Evolutionary conservation across 1,284 basidiomycete genomes (phyloP), one percentile per base, ranked within the genome.

Genomic region (Boletus sp.): DNA sequence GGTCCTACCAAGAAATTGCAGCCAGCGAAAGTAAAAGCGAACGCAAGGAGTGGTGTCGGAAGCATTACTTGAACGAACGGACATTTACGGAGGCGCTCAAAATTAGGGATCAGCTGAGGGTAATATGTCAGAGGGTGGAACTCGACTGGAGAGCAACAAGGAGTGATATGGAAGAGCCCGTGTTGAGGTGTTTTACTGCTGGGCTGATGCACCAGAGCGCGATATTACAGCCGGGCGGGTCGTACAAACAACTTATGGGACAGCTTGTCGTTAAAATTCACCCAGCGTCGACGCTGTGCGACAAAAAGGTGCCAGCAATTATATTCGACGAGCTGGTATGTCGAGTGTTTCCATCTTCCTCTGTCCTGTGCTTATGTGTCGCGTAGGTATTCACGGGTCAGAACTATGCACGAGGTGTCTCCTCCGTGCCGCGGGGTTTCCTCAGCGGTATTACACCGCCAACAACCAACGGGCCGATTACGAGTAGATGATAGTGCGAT

Each of bases 281-380:
- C 63, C 94, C 94, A 0, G 79, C 85, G 20, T 94, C 91, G 17
- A 78, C 81, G 2, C 64, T 96, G 52, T 80, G 78, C 52, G 84
- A 88, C 52, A 89, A 87, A 61, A 91, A 88, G 62, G 79, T 83
- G 1, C 82, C 84, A 0, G 90, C 85, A 5, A 91, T 97, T 49
- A 77, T 96, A 39, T 97, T 90, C 61, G 87, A 94, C 63, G 94
- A 96, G 65, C 72, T 96, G 58, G 93, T 94, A 54, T 58, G 88
- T 74, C 6, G 14, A 35, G n/a, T 29, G 37, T 37, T 14, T 27
- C 12, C 20, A 17, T 30, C 6, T 16, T 16, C 23, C 8, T 20
- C n/a, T 8, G 46, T 33, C 23, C 16, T 13, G 20, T 5, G 40
- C 41, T 51, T 34, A 48, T 51, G 22, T 35, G 19, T 37, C 20